Base-by-base conservation (phyloP, 2,329 filamentous ascomycete genomes). In the Colletotrichum navitas region DNA sequence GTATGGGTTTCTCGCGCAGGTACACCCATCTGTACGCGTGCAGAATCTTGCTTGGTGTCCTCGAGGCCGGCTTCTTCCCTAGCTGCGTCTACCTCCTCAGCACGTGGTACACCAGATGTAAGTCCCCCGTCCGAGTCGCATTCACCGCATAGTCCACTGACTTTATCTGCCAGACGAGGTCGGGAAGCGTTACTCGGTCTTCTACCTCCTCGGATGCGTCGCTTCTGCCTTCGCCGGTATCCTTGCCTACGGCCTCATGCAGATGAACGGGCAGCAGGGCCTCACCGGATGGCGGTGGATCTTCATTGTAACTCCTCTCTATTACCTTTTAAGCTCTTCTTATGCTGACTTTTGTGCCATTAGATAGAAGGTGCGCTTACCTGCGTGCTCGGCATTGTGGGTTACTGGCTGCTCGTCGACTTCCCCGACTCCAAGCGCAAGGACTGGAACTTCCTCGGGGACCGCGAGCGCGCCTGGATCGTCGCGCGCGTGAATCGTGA, bases 1-100 rank as follows among this genome's bases (percentile, higher is more conserved):
- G 89, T 3, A 91, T 92, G 85, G 91, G 89, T 10, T 93, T 92
- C 69, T 83, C 86, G 56, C 80, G 85, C 47, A 81, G 81, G 16
- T 91, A 86, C 81, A 75, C 78, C 1, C 78, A 86, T 32, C 79
- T 93, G 65, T 82, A 88, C 0, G 89, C 82, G 0, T 79, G 91
- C 49, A 83, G 91, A 55, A 80, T 90, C 0, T 66, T 93, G 1
- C 83, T 92, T 21, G 92, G 91, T 60, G 73, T 91, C 2, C 84
- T 93, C 34, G 91, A 93, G 78, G 88, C 89, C n/a, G 89, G 91
- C 0, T 93, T 92, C 80, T 94, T 93, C 79, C 91, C 91, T 0
- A 88, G 88, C 63, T 91, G 88, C 62, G 90, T 92, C 0, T 94
- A 93, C 76, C 82, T 94, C 7, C 85, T 94, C n/a, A 91, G 88